Percentiles rank a stretch among this genome's conserved stretches.
Conservation (phyloP, 108 stramenopile genomes). For the Pseudonitzschia multistriata region DNA sequence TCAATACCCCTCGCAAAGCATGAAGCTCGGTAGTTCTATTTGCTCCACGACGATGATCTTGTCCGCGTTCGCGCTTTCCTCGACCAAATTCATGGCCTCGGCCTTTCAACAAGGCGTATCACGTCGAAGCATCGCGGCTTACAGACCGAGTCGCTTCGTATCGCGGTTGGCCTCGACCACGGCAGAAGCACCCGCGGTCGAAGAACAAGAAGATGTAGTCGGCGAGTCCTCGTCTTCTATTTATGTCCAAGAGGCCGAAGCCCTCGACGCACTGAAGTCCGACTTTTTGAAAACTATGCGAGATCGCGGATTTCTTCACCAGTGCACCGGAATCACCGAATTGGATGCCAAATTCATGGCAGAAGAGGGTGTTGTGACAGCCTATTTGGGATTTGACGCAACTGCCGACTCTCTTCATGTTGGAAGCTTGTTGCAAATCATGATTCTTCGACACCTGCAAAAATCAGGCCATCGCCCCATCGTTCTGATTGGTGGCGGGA, state of each 20-base stretch:
- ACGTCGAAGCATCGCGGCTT: background rate
- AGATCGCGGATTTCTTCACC: conserved; percentile 84
- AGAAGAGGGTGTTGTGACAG: conserved; percentile 34
- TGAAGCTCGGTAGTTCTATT: conserved; percentile 18
- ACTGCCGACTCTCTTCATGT: conserved; percentile 98
- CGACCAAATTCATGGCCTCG: background rate
- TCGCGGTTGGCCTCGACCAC: background rate
- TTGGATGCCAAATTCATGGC: conserved; percentile 53
- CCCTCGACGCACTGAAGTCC: conserved; percentile 55
- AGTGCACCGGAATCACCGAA: conserved; percentile 79
- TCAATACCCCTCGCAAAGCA: background rate
- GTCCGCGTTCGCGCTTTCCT: conserved; percentile 10
- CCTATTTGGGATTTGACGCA: conserved; percentile 98
- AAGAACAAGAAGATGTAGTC: conserved; percentile 16
- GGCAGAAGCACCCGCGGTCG: conserved; percentile 9
- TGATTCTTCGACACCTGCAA: conserved; percentile 95
- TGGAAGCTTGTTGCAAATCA: conserved; percentile 94
- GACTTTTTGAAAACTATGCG: conserved; percentile 77
- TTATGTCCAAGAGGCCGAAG: conserved; percentile 51
- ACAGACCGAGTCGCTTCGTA: background rate
- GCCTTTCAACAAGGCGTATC: background rate
- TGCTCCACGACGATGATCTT: conserved; percentile 16
- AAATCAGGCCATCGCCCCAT: conserved; percentile 84
- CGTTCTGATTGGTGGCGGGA: conserved; percentile 94
- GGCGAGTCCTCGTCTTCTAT: conserved; percentile 41